Conservation (phyloP, 768 basidiomycete genomes). For the Lactarius sanguifluus region DNA sequence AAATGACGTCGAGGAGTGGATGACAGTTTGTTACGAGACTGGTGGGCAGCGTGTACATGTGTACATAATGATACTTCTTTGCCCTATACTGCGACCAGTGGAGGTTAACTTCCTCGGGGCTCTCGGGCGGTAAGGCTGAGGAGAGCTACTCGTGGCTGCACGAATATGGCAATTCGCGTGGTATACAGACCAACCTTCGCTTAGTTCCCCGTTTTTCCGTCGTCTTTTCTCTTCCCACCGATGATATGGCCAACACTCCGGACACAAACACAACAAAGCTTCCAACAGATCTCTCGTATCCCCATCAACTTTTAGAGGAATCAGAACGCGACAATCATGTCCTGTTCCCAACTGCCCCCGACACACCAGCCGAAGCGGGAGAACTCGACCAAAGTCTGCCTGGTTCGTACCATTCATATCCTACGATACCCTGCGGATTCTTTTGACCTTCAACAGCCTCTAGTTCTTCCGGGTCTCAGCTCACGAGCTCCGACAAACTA, state of each 20-base stretch:
- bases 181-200: neutral
- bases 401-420: slow-evolving; percentile 1
- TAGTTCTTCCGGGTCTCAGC: slow-evolving; percentile 35
- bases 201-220: neutral
- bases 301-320: slow-evolving; percentile 17
- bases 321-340: neutral
- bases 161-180: slow-evolving; percentile 20
- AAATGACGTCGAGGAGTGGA: neutral
- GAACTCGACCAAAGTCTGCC: neutral
- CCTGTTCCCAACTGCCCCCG: neutral
- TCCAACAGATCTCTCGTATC: slow-evolving; percentile 4
- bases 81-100: neutral
- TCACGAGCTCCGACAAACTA: slow-evolving; percentile 48
- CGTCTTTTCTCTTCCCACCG: neutral
- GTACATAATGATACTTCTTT: no score
- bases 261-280: neutral
- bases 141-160: slow-evolving; percentile 9
- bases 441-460: slow-evolving; percentile 27
- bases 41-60: no score
- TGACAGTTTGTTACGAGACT: neutral
- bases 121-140: slow-evolving; percentile 8
- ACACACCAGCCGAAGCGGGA: neutral
- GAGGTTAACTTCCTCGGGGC: neutral
- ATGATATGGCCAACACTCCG: slow-evolving; percentile 5
- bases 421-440: neutral